Conservation (phyloP, 2,329 filamentous ascomycete genomes). For the Aspergillus fijiensis region DNA sequence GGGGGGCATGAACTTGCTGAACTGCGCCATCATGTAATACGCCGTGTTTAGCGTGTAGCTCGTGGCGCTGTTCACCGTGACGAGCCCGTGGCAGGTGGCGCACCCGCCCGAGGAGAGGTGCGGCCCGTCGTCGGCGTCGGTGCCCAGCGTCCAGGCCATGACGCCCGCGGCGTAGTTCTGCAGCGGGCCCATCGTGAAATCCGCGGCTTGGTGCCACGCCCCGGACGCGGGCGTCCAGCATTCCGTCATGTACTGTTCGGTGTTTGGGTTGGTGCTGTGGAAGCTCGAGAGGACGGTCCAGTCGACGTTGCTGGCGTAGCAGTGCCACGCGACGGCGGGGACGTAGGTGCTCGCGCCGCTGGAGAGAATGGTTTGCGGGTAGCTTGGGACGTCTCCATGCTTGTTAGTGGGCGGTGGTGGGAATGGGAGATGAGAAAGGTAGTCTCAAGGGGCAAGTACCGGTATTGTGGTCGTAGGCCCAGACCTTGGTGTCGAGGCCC, state of each 20-base stretch:
- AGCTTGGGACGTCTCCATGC: constrained; percentile 29
- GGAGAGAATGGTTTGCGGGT: constrained; percentile 36
- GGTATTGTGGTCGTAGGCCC: constrained; percentile 44
- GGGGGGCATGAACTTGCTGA: constrained; percentile 50
- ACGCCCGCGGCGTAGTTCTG: constrained; percentile 34
- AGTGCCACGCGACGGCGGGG: constrained; percentile 41
- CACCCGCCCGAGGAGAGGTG: constrained; percentile 31
- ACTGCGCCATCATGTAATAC: constrained; percentile 58
- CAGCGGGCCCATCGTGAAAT: constrained; percentile 31
- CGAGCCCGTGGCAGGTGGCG: constrained; percentile 27
- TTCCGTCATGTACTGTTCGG: constrained; percentile 43
- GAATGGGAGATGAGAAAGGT: not conserved
- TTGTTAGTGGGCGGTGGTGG: not conserved
- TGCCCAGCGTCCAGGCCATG: constrained; percentile 33
- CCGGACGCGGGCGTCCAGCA: constrained; percentile 34
- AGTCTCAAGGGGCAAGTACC: constrained; percentile 12
- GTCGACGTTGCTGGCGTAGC: constrained; percentile 37
- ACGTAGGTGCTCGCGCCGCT: constrained; percentile 28
- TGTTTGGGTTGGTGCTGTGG: constrained; percentile 31
- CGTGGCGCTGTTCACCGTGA: constrained; percentile 33
- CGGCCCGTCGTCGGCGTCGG: constrained; percentile 27
- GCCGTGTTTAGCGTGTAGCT: constrained; percentile 50
- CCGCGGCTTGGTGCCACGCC: constrained; percentile 27
- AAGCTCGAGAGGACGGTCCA: constrained; percentile 39
- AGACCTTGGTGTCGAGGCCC: constrained; percentile 26